A percentile compares a stretch with the other conserved stretches of the same genome.
Evolutionary conservation across 1,284 basidiomycete species (phyloP).

Genomic region (Ceratobasidium sp.): DNA sequence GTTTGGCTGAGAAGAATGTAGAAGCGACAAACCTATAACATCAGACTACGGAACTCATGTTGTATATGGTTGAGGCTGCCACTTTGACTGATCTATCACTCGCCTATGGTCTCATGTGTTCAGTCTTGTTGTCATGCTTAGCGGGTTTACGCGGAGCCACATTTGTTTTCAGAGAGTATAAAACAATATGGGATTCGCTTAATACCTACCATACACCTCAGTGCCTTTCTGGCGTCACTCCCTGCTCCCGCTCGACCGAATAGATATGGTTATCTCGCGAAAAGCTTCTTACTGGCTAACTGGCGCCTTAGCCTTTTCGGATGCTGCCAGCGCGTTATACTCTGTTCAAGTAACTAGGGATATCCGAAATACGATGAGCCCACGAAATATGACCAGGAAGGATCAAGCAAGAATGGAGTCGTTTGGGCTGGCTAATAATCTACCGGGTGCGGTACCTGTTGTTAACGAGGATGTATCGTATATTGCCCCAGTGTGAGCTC

Average conservation of each 20-base stretch:
- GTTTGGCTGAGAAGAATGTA: not conserved
- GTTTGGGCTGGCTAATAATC: not conserved
- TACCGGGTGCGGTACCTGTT: slow-evolving; percentile 17
- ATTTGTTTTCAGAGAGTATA: not conserved
- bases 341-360: slow-evolving; percentile 4
- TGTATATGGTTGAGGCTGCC: not conserved
- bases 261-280: not conserved
- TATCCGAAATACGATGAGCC: not conserved
- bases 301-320: not conserved
- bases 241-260: not conserved
- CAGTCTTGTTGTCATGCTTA: not conserved
- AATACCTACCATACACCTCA: not conserved
- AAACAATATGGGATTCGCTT: not conserved
- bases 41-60: not conserved
- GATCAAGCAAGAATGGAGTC: slow-evolving; percentile 17
- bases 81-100: not conserved
- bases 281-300: not conserved
- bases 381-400: not conserved
- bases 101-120: too few species aligned
- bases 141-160: not conserved
- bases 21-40: not conserved
- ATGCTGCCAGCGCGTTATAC: not conserved
- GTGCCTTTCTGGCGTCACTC: not conserved
- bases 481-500: slow-evolving; percentile 13
- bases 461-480: slow-evolving; percentile 31